phyloP scores from a whole-genome alignment of 352 stramenopile species.

The Pythium biforme region DNA sequence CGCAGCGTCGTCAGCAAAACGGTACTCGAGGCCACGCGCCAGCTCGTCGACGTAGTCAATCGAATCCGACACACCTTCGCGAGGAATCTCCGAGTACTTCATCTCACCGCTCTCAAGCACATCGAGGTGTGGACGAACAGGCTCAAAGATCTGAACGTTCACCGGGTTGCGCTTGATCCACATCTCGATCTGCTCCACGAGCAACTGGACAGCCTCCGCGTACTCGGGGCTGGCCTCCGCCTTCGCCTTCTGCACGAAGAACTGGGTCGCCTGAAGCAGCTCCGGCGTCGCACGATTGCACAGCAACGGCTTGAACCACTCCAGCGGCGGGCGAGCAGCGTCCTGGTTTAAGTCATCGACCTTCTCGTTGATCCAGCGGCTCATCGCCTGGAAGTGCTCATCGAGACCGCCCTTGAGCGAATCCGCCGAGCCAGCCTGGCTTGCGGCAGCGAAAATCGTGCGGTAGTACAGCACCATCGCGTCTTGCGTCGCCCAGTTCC shows the following conservation, averaged over 20 bases:
- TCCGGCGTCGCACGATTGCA: constrained; percentile 54
- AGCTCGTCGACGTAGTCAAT: constrained; percentile 54
- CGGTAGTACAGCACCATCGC: constrained; percentile 41
- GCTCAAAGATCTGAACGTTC: constrained; percentile 45
- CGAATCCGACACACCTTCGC: constrained; percentile 33
- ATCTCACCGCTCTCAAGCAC: constrained; percentile 40
- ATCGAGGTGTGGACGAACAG: constrained; percentile 32
- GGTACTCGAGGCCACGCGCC: constrained; percentile 42
- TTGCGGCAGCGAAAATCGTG: constrained; percentile 25
- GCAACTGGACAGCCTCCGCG: constrained; percentile 42
- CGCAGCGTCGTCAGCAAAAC: constrained; percentile 18
- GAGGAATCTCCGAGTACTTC: constrained; percentile 40
- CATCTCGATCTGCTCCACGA: constrained; percentile 45
- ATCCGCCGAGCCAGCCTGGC: background rate
- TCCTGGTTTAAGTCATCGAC: constrained; percentile 32
- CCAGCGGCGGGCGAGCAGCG: constrained; percentile 28
- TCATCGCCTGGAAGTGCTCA: constrained; percentile 42
- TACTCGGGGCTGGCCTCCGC: constrained; percentile 39
- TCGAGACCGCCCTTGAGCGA: constrained; percentile 24
- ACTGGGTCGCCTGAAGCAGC: constrained; percentile 40
- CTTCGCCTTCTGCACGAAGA: constrained; percentile 36
- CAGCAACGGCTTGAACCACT: constrained; percentile 53
- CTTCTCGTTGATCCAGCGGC: constrained; percentile 42
- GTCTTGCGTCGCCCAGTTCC: constrained; percentile 62
- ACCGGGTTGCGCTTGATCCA: constrained; percentile 48